Base-by-base conservation (phyloP, 345 rosid species). In the Bretschneidera sinensis region DNA sequence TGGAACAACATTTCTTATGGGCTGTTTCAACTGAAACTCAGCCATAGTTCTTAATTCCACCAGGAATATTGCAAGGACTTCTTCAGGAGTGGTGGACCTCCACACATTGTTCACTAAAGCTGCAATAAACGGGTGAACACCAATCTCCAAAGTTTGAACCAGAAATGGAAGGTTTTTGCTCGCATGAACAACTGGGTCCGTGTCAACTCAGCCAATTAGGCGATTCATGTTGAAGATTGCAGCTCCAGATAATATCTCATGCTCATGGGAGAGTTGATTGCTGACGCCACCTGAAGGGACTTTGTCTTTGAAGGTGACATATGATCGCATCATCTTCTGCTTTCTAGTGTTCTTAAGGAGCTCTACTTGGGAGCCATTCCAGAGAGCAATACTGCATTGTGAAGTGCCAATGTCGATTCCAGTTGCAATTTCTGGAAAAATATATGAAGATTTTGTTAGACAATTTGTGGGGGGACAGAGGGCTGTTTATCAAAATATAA, bases 191-290 rank as follows among this genome's bases (percentile, higher is more conserved):
- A 89, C 75, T 0, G 94, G 89, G 48, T 92, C 96, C 6, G 89
- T 87, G 62, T 92, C 95, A 34, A 83, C 87, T 48, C 98, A 79
- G 28, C 97, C 98, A 9, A 92, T 76, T 19, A 92, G 81, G 18
- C 96, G 96, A 62, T 92, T 92, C 92, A 92, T 82, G 69, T 92
- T 92, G 77, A 89, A 92, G 59, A 92, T 73, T 21, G 98, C 78
- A 16, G 89, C 85, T 35, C 98, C 97, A 0, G 91, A 79, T 8
- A 89, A 66, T 78, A 89, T 78, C 67, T 92, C 97, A 20, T 71
- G 79, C 67, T 92, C 98, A 43, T 85, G 84, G 14, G 85, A 72
- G 48, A 87, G 75, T 59, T 85, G 94, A 69, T 66, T 81, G 70
- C 78, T 85, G 31, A 87, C 95, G n/a, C 96, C 98, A 34, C 88